phyloP scores from a whole-genome alignment of 148 eudicot species.

The Nepenthes gracilis region DNA sequence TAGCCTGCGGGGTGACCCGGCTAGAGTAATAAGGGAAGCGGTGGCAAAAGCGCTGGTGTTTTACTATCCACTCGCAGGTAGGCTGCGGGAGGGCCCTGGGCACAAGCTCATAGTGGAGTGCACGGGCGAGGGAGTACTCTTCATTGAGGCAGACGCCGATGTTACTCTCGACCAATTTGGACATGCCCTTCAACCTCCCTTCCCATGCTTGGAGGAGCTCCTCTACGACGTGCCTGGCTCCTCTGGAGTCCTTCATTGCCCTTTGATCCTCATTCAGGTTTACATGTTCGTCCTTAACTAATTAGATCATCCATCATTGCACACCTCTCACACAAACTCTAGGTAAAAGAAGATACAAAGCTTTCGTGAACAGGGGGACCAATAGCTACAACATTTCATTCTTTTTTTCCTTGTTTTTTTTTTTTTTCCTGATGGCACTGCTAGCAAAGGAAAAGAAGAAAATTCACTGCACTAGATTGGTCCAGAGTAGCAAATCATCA shows the following conservation, averaged over 20 bases:
- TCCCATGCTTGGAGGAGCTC: constrained; percentile 18
- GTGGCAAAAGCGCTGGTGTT: constrained; percentile 13
- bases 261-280: too few relatives aligned
- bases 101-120: too few relatives aligned
- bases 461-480: too few relatives aligned
- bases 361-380: too few relatives aligned
- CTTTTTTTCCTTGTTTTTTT: too few relatives aligned
- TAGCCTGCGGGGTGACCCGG: constrained; percentile 6
- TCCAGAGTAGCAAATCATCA: too few relatives aligned
- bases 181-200: constrained; percentile 14
- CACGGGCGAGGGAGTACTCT: too few relatives aligned
- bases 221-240: constrained; percentile 22
- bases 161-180: constrained; percentile 16
- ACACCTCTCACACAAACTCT: neutral
- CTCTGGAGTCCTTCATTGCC: constrained; percentile 2
- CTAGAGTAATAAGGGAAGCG: constrained; percentile 9
- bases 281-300: constrained; percentile 9
- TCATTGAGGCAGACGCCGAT: neutral
- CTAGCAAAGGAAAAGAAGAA: too few relatives aligned
- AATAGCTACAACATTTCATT: too few relatives aligned
- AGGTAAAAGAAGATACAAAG: too few relatives aligned
- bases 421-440: too few relatives aligned
- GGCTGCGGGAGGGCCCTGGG: too few relatives aligned
- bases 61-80: neutral
- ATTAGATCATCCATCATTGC: constrained; percentile 15